Evolutionary conservation across 2,329 filamentous ascomycete genomes (phyloP).

Genomic region (Sclerotinia nivalis): DNA sequence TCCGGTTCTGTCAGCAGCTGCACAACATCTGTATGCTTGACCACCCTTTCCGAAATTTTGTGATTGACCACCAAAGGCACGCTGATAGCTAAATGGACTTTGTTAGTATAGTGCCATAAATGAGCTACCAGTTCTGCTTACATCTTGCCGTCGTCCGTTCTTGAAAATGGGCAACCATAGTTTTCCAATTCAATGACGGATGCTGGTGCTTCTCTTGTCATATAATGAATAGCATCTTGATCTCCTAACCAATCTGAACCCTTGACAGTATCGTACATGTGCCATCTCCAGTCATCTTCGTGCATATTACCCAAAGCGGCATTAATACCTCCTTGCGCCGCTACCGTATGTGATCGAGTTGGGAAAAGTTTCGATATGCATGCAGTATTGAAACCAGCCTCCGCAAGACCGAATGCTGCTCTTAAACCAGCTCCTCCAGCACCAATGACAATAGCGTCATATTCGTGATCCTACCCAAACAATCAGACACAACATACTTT

Average conservation of each 20-base stretch:
- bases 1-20: constrained; percentile 47
- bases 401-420: constrained; percentile 63
- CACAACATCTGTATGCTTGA: constrained; percentile 46
- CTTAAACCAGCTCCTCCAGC: constrained; percentile 64
- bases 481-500: constrained; percentile 28
- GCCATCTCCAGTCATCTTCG: constrained; percentile 98
- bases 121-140: constrained; percentile 45
- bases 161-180: constrained; percentile 94
- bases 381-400: constrained; percentile 64
- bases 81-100: constrained; percentile 50
- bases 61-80: constrained; percentile 51
- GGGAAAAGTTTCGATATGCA: constrained; percentile 68
- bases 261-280: constrained; percentile 99
- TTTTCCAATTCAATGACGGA: constrained; percentile 95
- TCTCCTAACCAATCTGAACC: constrained; percentile 97
- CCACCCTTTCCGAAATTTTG: constrained; percentile 50
- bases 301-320: constrained; percentile 70
- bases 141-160: constrained; percentile 96
- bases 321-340: constrained; percentile 67
- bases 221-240: constrained; percentile 97
- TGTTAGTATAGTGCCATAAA: constrained; percentile 28
- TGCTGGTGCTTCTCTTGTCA: constrained; percentile 90
- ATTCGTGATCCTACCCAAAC: constrained; percentile 79
- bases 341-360: constrained; percentile 64
- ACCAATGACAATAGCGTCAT: constrained; percentile 79